These are phyloP conservation scores for Blepharisma stoltei DNA, from an alignment of 73 alveolate genomes.

Conservation along the genomic window DNA sequence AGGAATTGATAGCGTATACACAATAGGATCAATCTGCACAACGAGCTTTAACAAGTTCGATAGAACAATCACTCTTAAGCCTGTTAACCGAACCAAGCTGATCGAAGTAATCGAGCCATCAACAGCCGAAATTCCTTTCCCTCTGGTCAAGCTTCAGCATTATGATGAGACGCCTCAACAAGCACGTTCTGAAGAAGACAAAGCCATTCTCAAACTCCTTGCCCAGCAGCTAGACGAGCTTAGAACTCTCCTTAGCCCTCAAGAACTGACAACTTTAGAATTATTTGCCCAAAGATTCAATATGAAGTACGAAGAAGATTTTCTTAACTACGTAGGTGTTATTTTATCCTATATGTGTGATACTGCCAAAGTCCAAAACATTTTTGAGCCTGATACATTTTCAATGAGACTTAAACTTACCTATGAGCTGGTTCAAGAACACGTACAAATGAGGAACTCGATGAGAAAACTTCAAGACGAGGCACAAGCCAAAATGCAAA, in stretches of 20 bases:
- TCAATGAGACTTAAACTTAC: conserved; percentile 6
- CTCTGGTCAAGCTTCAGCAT: conserved; percentile 8
- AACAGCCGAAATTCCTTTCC: conserved; percentile 1
- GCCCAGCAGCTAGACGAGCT: not conserved
- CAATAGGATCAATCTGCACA: conserved; percentile 1
- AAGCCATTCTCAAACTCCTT: not conserved
- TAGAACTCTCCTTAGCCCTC: not conserved
- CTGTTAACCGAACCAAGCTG: not conserved
- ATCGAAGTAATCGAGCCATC: conserved; percentile 13
- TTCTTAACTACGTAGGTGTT: conserved; percentile 10
- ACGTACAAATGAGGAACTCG: conserved; percentile 16
- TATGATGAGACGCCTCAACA: not conserved
- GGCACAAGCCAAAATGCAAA: conserved; percentile 28
- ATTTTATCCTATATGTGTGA: conserved; percentile 22
- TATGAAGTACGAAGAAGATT: conserved; percentile 28
- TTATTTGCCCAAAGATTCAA: conserved; percentile 10
- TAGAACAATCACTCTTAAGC: conserved; percentile 12
- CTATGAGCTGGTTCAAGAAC: conserved; percentile 25
- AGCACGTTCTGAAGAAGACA: conserved; percentile 25
- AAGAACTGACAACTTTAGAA: conserved; percentile 10
- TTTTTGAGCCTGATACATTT: conserved; percentile 11
- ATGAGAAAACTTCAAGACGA: conserved; percentile 28
- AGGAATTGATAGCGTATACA: not conserved
- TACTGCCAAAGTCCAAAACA: not conserved
- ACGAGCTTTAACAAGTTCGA: conserved; percentile 28